phyloP scores from a whole-genome alignment of 139 green algal species.

The Chlorella vulgaris region DNA sequence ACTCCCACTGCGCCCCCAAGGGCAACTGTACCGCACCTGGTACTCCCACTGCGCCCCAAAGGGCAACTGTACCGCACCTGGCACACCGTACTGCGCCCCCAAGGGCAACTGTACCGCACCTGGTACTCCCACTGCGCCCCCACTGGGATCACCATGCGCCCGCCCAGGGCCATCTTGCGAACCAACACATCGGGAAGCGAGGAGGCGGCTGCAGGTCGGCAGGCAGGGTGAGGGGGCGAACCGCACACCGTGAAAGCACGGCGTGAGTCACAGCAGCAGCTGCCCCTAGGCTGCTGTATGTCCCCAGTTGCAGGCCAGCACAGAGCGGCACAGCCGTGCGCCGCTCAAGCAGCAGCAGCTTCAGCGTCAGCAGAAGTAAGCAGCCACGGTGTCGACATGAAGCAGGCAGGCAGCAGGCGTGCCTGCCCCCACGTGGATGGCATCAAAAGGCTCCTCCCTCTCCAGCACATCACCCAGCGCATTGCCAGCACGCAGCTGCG shows the following conservation, averaged over 20 bases:
- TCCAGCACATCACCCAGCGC: conserved; percentile 45
- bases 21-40: no score
- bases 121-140: conserved; percentile 32
- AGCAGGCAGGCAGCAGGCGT: neutral
- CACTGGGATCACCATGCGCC: conserved; percentile 57
- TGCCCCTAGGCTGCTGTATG: no score
- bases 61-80: neutral
- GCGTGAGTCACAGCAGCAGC: no score
- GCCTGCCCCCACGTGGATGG: conserved; percentile 90
- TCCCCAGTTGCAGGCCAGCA: neutral
- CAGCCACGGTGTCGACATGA: neutral
- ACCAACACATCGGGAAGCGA: conserved; percentile 71
- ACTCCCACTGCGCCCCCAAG: no score
- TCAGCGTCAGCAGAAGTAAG: neutral
- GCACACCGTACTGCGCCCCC: no score
- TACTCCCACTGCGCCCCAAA: no score
- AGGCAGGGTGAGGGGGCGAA: neutral
- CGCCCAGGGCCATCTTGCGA: conserved; percentile 60
- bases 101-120: neutral
- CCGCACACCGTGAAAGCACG: no score
- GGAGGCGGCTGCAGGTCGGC: conserved; percentile 68
- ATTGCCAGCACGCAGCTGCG: conserved; percentile 34
- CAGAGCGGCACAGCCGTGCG: neutral
- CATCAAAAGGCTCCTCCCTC: conserved; percentile 73
- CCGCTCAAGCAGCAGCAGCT: neutral